Evolutionary conservation across 2,329 filamentous ascomycete species (phyloP), one percentile per base, ranked within the genome.

Genomic region (Sporothrix curviconia): DNA sequence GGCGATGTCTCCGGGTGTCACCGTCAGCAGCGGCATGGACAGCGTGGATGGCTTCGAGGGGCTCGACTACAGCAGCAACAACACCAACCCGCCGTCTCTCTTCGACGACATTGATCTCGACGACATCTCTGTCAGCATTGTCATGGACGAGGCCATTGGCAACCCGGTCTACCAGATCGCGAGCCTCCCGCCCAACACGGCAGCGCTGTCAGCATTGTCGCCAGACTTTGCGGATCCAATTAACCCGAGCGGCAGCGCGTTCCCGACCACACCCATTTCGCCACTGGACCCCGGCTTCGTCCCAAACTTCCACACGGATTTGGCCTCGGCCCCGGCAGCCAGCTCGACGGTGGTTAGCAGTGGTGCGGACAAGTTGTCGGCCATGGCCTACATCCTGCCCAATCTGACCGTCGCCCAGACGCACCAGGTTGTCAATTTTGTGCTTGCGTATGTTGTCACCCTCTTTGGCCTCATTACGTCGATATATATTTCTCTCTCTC

Each of bases 381-480:
- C 44, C 7, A 39, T 37, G n/a, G 30, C 52, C 24, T 59, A 39
- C 17, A 50, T 51, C 17, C 19, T 66, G 59, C 59, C 65, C 12
- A 67, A 66, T 47, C 66, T 72, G 58, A 71, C 68, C 5, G 65
- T 67, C 1, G 66, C 68, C 3, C 71, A 80, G 63, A 76, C 75
- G 32, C 72, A 76, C 42, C 68, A 70, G 43, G 76, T 72, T 17
- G 73, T 81, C 61, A 81, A 81, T 66, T 79, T 81, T 55, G 78
- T 81, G 57, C 69, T 81, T 22, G 73, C 75, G 78, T 81, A 70
- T 62, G 76, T 58, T 32, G 6, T 32, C 28, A 32, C 11, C 28
- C 9, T 43, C 7, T 24, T 8, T 40, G 1, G 15, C 19, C 5
- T 11, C n/a, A 2, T 51, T 11, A 6, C n/a, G 15, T 54, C 14